A percentile compares a stretch with the other conserved stretches of the same genome.
phyloP scores from a whole-genome alignment of 2,329 filamentous ascomycete genomes.

The Whalleya microplaca region DNA sequence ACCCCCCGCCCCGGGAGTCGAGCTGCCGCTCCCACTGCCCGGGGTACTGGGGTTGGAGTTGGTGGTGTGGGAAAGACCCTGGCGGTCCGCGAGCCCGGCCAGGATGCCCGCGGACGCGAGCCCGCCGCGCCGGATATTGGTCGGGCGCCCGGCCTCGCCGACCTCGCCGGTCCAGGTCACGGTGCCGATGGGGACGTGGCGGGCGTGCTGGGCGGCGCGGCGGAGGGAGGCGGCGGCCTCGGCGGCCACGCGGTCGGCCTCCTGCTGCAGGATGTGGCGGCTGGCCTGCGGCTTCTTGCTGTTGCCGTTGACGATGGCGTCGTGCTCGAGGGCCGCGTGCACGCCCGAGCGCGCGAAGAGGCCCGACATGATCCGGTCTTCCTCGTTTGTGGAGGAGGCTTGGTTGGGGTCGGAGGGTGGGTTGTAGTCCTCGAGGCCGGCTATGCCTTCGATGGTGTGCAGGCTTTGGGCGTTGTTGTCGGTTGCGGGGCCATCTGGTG shows the following conservation, averaged over 20 bases:
- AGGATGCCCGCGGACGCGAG: constrained; percentile 60
- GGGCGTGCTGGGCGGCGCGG: constrained; percentile 72
- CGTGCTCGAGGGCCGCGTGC: constrained; percentile 91
- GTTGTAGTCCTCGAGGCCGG: constrained; percentile 35
- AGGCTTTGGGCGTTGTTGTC: constrained; percentile 37
- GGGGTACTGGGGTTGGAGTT: constrained; percentile 52
- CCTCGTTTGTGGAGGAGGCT: constrained; percentile 53
- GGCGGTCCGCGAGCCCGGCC: constrained; percentile 60
- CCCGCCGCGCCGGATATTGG: constrained; percentile 53
- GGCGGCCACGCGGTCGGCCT: constrained; percentile 79
- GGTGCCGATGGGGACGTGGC: constrained; percentile 75
- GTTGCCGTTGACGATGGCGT: constrained; percentile 82
- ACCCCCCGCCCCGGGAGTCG: too few relatives aligned
- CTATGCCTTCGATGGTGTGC: constrained; percentile 39
- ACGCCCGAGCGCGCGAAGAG: constrained; percentile 87
- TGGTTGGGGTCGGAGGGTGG: constrained; percentile 52
- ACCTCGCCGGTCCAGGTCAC: constrained; percentile 93
- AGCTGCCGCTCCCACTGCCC: not conserved
- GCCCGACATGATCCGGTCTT: constrained; percentile 82
- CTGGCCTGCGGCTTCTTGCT: constrained; percentile 74
- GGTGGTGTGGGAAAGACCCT: constrained; percentile 43
- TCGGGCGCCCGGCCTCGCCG: constrained; percentile 75
- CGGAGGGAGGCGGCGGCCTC: constrained; percentile 77
- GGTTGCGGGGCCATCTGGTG: constrained; percentile 4
- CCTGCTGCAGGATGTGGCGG: constrained; percentile 75